A percentile compares a stretch with the other conserved stretches of the same genome.
These are phyloP conservation scores for Austroboletus rostrupii DNA, from an alignment of 1,284 basidiomycete species.

Conservation along the genomic window DNA sequence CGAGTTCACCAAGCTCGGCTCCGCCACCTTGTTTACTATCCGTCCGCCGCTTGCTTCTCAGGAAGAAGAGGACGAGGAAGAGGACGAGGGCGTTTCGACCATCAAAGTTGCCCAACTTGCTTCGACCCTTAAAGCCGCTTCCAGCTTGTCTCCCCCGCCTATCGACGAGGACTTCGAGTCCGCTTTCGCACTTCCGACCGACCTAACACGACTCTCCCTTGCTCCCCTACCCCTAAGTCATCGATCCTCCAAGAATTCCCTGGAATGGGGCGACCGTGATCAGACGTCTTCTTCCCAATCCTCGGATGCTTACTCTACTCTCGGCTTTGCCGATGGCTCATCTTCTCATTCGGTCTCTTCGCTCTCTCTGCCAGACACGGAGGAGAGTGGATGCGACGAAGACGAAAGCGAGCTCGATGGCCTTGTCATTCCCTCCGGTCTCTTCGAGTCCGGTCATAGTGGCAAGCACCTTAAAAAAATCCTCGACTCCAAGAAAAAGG, in stretches of 20 bases:
- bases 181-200: slow-evolving; percentile 71
- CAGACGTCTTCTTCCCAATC: slow-evolving; percentile 77
- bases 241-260: slow-evolving; percentile 71
- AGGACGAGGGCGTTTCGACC: slow-evolving; percentile 74
- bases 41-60: slow-evolving; percentile 53
- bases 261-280: slow-evolving; percentile 81
- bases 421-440: slow-evolving; percentile 65
- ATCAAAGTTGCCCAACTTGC: slow-evolving; percentile 66
- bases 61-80: slow-evolving; percentile 59
- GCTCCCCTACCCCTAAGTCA: slow-evolving; percentile 67
- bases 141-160: slow-evolving; percentile 32
- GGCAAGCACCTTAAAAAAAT: slow-evolving; percentile 65
- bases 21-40: slow-evolving; percentile 50
- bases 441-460: slow-evolving; percentile 69
- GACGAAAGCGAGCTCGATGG: slow-evolving; percentile 73
- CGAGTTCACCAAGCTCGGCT: slow-evolving; percentile 22
- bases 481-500: slow-evolving; percentile 71
- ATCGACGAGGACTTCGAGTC: slow-evolving; percentile 72
- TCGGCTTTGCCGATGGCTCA: slow-evolving; percentile 68
- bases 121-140: slow-evolving; percentile 29
- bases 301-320: slow-evolving; percentile 74
- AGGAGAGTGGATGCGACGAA: slow-evolving; percentile 66
- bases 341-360: slow-evolving; percentile 68
- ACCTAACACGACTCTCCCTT: slow-evolving; percentile 74
- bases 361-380: slow-evolving; percentile 62